phyloP scores from a whole-genome alignment of 257 asterid genomes.

The Mentha longifolia region DNA sequence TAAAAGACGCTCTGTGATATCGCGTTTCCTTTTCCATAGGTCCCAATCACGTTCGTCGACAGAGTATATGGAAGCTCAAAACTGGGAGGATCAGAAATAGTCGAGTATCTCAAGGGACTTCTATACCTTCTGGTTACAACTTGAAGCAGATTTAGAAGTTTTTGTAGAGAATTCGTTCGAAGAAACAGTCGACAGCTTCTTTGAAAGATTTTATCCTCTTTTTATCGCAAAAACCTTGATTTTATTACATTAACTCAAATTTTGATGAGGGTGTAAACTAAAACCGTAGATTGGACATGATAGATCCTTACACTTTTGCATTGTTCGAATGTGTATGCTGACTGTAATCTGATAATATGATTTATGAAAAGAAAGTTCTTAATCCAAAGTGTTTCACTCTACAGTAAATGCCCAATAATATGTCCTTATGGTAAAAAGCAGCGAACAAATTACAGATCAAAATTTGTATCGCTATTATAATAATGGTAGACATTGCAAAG shows the following conservation, averaged over 20 bases:
- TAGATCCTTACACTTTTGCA: neutral
- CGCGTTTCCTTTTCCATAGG: conserved; percentile 45
- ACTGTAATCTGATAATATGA: too few species aligned
- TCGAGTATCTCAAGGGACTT: conserved; percentile 90
- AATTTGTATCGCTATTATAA: too few species aligned
- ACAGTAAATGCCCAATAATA: too few species aligned
- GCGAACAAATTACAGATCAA: too few species aligned
- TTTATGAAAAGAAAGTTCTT: too few species aligned
- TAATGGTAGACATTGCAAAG: too few species aligned
- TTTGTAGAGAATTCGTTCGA: neutral
- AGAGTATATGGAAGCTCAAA: conserved; percentile 94
- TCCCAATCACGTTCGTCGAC: conserved; percentile 94
- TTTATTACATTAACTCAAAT: neutral
- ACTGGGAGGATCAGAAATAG: conserved; percentile 96
- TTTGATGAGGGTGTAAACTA: neutral
- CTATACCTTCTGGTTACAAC: conserved; percentile 83
- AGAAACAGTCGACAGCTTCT: conserved; percentile 2
- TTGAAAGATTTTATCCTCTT: neutral
- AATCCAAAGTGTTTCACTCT: too few species aligned
- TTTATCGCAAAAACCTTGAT: neutral
- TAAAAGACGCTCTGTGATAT: conserved; percentile 7
- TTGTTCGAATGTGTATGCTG: too few species aligned
- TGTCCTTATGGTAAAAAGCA: too few species aligned
- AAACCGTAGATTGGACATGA: neutral
- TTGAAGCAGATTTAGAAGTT: conserved; percentile 39